A percentile compares a stretch with the other conserved stretches of the same genome.
Conservation (phyloP, 306 rosid species). For the Pyrus betulifolia region DNA sequence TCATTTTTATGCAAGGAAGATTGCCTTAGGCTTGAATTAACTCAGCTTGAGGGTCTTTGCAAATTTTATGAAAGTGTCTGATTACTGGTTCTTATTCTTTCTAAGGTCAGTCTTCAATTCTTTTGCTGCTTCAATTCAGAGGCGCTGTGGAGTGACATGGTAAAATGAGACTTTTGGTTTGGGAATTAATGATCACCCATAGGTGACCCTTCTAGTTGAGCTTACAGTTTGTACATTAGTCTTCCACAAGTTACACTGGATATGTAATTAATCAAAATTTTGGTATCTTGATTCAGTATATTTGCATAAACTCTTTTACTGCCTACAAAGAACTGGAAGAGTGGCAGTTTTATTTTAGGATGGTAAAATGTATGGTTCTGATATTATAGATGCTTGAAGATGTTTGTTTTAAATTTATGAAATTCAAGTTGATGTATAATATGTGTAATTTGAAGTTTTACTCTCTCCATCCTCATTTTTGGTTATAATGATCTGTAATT, state of each 20-base stretch:
- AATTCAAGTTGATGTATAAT: neutral
- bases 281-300: neutral
- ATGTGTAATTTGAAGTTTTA: neutral
- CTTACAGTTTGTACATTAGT: neutral
- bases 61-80: neutral
- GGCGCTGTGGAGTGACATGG: neutral
- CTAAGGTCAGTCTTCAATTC: neutral
- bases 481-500: neutral
- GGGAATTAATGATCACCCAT: neutral
- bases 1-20: neutral
- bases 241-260: neutral
- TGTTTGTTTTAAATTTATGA: neutral
- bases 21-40: neutral
- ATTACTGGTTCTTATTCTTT: neutral
- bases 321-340: neutral
- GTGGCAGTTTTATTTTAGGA: neutral
- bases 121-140: neutral
- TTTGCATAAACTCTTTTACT: neutral
- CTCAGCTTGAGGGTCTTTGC: neutral
- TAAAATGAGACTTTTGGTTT: neutral
- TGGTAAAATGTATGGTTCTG: neutral
- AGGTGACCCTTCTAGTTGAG: neutral
- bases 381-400: neutral
- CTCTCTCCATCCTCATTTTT: neutral
- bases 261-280: neutral